These are phyloP conservation scores for Lenwebbia sp. DNA, from an alignment of 345 rosid species.

Conservation along the genomic window DNA sequence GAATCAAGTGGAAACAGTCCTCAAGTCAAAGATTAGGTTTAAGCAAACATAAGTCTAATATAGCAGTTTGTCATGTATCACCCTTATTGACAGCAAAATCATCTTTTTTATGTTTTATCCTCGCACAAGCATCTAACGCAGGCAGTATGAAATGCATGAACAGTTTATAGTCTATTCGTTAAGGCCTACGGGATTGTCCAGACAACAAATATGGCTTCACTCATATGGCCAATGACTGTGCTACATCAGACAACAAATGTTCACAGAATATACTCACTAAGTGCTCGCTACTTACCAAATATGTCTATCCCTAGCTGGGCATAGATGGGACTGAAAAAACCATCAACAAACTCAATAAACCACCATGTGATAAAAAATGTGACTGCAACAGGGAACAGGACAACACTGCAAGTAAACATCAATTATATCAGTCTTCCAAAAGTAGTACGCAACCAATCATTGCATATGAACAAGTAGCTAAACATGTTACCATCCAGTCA, in stretches of 20 bases:
- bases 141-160: not conserved
- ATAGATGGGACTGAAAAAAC: conserved; percentile 69
- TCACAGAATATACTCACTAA: not conserved
- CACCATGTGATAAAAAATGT: conserved; percentile 68
- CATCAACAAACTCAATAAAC: conserved; percentile 65
- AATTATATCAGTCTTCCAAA: conserved; percentile 9
- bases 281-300: conserved; percentile 31
- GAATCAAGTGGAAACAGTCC: not conserved
- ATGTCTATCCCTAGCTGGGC: conserved; percentile 48
- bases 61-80: not conserved
- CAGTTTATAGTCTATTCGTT: not conserved
- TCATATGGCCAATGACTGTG: not conserved
- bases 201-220: not conserved
- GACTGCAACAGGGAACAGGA: conserved; percentile 64
- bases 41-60: not conserved
- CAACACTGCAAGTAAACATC: conserved; percentile 40
- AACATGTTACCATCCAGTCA: conserved; percentile 59
- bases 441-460: not conserved
- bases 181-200: not conserved
- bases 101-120: not conserved
- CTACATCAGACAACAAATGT: not conserved
- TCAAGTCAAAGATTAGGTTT: not conserved
- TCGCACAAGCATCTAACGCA: not conserved
- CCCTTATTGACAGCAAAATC: not conserved
- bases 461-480: not conserved